These are phyloP conservation scores for Sisymbrium altissimum DNA, from an alignment of 345 rosid genomes.

Conservation along the genomic window DNA sequence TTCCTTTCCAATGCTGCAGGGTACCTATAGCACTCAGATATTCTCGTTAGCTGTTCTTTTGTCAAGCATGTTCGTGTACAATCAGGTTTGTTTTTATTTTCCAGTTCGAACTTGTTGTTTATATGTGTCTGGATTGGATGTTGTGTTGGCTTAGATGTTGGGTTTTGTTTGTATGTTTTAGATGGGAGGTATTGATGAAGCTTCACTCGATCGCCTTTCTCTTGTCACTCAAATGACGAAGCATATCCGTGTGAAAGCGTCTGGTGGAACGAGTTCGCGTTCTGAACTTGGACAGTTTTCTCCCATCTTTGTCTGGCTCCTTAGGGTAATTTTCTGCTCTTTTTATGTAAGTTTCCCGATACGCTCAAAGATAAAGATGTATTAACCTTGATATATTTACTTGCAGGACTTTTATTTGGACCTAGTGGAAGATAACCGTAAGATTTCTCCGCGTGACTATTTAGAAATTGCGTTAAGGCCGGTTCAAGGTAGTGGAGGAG, in stretches of 20 bases:
- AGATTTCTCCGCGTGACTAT: conserved; percentile 93
- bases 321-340: conserved; percentile 59
- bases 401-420: conserved; percentile 91
- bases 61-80: conserved; percentile 97
- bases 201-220: conserved; percentile 92
- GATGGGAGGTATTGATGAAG: conserved; percentile 99
- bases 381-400: conserved; percentile 3
- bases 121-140: background rate
- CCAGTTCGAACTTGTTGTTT: background rate
- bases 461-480: conserved; percentile 87
- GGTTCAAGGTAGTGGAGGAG: conserved; percentile 75
- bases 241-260: conserved; percentile 92
- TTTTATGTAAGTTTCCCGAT: background rate
- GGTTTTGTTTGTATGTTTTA: conserved; percentile 25
- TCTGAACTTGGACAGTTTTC: conserved; percentile 94
- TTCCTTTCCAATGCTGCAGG: conserved; percentile 43
- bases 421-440: conserved; percentile 74
- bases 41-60: conserved; percentile 92
- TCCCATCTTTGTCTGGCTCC: conserved; percentile 97
- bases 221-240: conserved; percentile 98
- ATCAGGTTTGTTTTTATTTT: conserved; percentile 59
- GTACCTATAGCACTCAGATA: conserved; percentile 98
- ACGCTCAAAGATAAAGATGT: background rate
- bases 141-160: conserved; percentile 11
- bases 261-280: conserved; percentile 68